Evolutionary conservation across 2,329 filamentous ascomycete genomes (phyloP).

Genomic region (Stachybotrys echinatus): DNA sequence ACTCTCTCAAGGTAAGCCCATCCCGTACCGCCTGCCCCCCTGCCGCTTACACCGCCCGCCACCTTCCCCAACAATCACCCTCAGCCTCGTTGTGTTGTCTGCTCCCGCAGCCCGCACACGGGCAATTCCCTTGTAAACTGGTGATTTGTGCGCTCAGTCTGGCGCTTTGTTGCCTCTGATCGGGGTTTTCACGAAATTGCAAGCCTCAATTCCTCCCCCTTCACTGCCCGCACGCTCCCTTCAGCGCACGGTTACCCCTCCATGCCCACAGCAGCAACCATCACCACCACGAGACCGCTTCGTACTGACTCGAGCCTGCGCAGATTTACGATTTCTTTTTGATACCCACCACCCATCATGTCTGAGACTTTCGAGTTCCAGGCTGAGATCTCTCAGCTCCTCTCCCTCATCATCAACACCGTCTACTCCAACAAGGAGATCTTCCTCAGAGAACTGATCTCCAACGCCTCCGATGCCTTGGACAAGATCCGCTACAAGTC

Average conservation of each 20-base stretch:
- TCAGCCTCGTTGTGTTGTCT: slow-evolving; percentile 7
- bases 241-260: not conserved
- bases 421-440: slow-evolving; percentile 99
- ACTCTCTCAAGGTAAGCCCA: slow-evolving; percentile 17
- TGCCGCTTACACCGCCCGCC: not conserved
- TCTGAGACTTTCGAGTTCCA: slow-evolving; percentile 99
- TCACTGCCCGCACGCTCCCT: not conserved
- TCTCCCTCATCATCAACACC: slow-evolving; percentile 99
- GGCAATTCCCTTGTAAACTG: not conserved
- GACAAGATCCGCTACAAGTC: slow-evolving; percentile 99
- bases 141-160: not conserved
- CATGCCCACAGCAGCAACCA: not conserved
- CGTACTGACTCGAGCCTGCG: not conserved
- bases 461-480: slow-evolving; percentile 96
- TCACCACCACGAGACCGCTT: slow-evolving; percentile 7
- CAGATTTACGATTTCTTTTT: slow-evolving; percentile 22
- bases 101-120: slow-evolving; percentile 7
- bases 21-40: not conserved
- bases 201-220: not conserved
- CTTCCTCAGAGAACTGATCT: slow-evolving; percentile 97
- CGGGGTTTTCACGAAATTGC: not conserved
- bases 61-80: too few relatives aligned
- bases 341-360: slow-evolving; percentile 58
- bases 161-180: not conserved
- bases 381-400: slow-evolving; percentile 99